Conservation (phyloP, 106 monocot species). For the Dioscorea alata region DNA sequence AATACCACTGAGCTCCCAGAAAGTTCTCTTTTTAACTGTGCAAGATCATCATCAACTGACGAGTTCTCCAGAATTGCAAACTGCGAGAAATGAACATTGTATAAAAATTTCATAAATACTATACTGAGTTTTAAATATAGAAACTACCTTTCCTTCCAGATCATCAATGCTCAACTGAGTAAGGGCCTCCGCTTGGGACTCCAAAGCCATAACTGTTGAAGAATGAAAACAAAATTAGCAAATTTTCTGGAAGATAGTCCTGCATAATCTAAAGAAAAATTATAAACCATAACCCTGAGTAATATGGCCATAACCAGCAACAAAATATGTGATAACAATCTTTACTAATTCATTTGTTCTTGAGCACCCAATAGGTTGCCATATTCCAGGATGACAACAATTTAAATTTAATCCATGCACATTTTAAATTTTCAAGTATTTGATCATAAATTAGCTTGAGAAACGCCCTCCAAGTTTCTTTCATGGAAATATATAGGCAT, state of each 20-base stretch:
- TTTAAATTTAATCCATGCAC: too few species aligned
- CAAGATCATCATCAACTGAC: constrained; percentile 97
- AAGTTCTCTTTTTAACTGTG: constrained; percentile 62
- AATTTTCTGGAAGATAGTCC: background rate
- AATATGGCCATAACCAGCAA: background rate
- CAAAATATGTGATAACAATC: background rate
- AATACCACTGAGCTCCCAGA: constrained; percentile 66
- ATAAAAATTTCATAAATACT: background rate
- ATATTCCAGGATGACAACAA: background rate
- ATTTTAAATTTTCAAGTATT: too few species aligned
- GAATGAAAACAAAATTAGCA: background rate
- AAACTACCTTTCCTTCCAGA: constrained; percentile 89
- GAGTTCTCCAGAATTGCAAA: constrained; percentile 89
- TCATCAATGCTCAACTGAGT: constrained; percentile 89
- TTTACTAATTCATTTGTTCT: too few species aligned
- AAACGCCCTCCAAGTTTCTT: too few species aligned
- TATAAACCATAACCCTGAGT: background rate
- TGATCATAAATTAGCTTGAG: too few species aligned
- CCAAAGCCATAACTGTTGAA: constrained; percentile 85
- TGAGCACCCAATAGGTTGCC: background rate
- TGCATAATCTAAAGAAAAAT: background rate
- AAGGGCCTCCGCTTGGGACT: constrained; percentile 93
- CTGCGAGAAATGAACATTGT: constrained; percentile 27
- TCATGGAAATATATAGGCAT: too few species aligned
- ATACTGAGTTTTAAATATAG: background rate